Base-by-base conservation (phyloP, 352 stramenopile species). In the Achlya hypogyna region DNA sequence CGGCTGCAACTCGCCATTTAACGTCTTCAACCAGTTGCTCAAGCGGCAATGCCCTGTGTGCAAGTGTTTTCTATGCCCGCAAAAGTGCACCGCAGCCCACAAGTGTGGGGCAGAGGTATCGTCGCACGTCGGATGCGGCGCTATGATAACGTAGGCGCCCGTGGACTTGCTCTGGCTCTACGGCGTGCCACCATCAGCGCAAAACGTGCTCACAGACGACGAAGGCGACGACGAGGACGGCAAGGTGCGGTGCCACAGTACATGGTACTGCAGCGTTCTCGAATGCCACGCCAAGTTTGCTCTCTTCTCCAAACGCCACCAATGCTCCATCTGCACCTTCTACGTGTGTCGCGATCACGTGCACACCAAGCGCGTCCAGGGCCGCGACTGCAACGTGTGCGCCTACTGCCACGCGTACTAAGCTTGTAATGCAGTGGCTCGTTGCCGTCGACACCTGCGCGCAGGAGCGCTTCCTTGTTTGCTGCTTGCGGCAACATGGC, bases 1-100 rank as follows among this genome's bases (percentile, higher is more conserved):
- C 49, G 89, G 78, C 59, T 95, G 86, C 75, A 93, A 93, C 70
- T 65, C 71, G 12, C 81, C 79, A 51, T 87, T 91, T 38, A 81
- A 90, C 51, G 28, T 23, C 23, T 58, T 20, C 8, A 58, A 18
- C 60, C 31, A 20, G 42, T 28, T 9, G 42, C 47, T 38, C 4
- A 32, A 28, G 23, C 40, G 23, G 29, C 40, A 58, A 58, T 67
- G 60, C n/a, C 32, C 23, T 3, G 25, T 1, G 12, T 67, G 60
- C 35, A 25, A 23, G 12, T 32, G 22, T 27, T 5, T 59, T 4
- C 59, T 45, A 10, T 67, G 60, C 18, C 60, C 38, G 22, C 40
- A 58, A 10, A 16, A 29, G 10, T 67, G 60, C 60, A 14, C 40
- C 4, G 28, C 51, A 4, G 10, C n/a, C 31, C 60, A 67, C 28